phyloP scores from a whole-genome alignment of 2,329 filamentous ascomycete genomes.

The Pestalotiopsis sp. region DNA sequence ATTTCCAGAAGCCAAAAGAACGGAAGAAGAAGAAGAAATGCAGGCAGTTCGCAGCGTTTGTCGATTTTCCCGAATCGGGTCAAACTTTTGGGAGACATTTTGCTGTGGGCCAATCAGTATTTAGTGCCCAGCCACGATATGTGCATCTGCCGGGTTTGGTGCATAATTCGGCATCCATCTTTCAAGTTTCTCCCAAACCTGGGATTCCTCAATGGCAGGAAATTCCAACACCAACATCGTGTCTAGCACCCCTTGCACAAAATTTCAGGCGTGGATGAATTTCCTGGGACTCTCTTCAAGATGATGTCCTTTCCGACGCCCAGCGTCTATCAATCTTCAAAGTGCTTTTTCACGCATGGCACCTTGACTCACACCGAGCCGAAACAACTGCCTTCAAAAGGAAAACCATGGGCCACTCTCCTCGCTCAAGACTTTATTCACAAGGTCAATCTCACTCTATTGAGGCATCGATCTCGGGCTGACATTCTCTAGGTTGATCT shows the following conservation, averaged over 20 bases:
- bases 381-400: conserved; percentile 69
- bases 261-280: not conserved
- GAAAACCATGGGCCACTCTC: conserved; percentile 76
- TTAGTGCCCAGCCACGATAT: not conserved
- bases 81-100: not conserved
- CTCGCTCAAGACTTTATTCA: conserved; percentile 68
- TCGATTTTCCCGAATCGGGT: conserved; percentile 5
- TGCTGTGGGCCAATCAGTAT: conserved; percentile 8
- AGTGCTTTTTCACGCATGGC: conserved; percentile 75
- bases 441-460: conserved; percentile 47
- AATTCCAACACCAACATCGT: not conserved
- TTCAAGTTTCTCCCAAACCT: not conserved
- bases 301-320: conserved; percentile 51
- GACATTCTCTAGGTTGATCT: conserved; percentile 60
- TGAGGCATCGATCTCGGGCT: not conserved
- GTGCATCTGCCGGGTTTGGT: not conserved
- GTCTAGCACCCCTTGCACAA: not conserved
- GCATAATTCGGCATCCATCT: not conserved
- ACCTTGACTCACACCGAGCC: conserved; percentile 71
- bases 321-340: conserved; percentile 58
- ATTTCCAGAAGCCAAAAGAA: not conserved
- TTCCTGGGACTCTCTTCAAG: not conserved
- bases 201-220: not conserved
- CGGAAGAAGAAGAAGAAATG: not conserved
- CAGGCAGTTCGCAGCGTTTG: not conserved